A percentile compares a stretch with the other conserved stretches of the same genome.
Evolutionary conservation across 108 stramenopile genomes (phyloP).

Genomic region (Conticribra guillardii): DNA sequence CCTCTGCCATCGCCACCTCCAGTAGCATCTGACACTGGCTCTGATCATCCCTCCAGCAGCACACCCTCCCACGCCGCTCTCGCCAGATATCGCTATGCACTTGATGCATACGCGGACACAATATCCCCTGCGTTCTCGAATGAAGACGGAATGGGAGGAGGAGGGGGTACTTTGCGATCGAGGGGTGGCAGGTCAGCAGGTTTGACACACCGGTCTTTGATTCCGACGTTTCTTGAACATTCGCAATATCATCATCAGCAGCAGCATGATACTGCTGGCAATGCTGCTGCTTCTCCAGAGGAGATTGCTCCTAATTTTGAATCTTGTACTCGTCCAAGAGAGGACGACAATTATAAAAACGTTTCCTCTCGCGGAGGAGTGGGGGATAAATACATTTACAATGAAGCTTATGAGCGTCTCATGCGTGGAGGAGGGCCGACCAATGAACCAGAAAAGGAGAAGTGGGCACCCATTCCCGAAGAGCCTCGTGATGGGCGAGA

Average conservation of each 20-base stretch:
- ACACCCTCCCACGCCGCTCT: not conserved
- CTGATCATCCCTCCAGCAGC: not conserved
- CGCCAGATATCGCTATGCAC: conserved; percentile 45
- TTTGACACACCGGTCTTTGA: conserved; percentile 14
- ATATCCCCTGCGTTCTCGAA: conserved; percentile 29
- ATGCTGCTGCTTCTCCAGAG: not conserved
- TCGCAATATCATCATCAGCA: not conserved
- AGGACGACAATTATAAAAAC: too few relatives aligned
- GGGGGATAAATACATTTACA: too few relatives aligned
- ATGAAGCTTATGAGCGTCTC: not conserved
- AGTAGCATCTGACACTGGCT: conserved; percentile 4
- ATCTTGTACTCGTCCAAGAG: too few relatives aligned
- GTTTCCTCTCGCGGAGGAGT: too few relatives aligned
- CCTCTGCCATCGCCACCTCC: not conserved
- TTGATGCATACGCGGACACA: conserved; percentile 37
- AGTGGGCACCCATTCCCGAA: conserved; percentile 41
- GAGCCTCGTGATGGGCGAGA: not conserved
- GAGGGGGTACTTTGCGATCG: conserved; percentile 23
- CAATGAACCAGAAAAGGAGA: not conserved
- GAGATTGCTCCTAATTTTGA: too few relatives aligned
- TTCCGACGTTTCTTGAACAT: conserved; percentile 9
- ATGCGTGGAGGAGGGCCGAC: too few relatives aligned
- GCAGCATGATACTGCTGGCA: not conserved
- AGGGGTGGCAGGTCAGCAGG: conserved; percentile 9
- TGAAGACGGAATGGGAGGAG: conserved; percentile 34